Percentiles rank a stretch among this genome's conserved stretches.
These are phyloP conservation scores for Exophiala xenobiotica DNA, from an alignment of 2,329 filamentous ascomycete species.

Conservation along the genomic window DNA sequence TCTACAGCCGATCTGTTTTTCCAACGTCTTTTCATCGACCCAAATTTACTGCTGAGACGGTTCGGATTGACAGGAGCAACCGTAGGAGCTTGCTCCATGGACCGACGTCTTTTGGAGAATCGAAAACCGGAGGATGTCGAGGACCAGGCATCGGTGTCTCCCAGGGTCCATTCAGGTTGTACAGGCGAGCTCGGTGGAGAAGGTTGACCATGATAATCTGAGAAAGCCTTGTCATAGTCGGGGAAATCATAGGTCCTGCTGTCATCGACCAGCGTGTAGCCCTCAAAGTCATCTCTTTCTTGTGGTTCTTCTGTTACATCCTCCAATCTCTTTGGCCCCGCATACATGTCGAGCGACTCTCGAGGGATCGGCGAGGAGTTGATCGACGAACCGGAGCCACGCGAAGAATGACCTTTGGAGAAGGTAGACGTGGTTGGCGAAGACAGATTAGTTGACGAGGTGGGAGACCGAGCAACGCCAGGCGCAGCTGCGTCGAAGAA, in stretches of 20 bases:
- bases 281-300: constrained; percentile 25
- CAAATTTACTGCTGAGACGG: constrained; percentile 63
- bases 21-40: constrained; percentile 56
- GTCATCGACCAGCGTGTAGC: constrained; percentile 26
- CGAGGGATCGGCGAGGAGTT: constrained; percentile 56
- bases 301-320: constrained; percentile 76
- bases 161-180: constrained; percentile 24
- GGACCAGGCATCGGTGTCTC: constrained; percentile 20
- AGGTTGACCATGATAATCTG: constrained; percentile 10
- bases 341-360: constrained; percentile 48
- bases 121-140: constrained; percentile 10
- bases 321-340: constrained; percentile 66
- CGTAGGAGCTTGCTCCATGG: constrained; percentile 60
- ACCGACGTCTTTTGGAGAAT: constrained; percentile 58
- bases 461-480: constrained; percentile 11
- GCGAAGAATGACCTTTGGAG: constrained; percentile 28
- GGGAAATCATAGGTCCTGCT: constrained; percentile 31
- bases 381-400: constrained; percentile 52
- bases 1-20: constrained; percentile 49
- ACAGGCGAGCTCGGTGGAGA: constrained; percentile 19
- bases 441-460: constrained; percentile 19
- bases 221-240: constrained; percentile 36
- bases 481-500: constrained; percentile 6
- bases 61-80: constrained; percentile 54
- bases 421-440: constrained; percentile 27